These are phyloP conservation scores for Botryotinia convoluta DNA, from an alignment of 2,329 filamentous ascomycete genomes.

Conservation along the genomic window DNA sequence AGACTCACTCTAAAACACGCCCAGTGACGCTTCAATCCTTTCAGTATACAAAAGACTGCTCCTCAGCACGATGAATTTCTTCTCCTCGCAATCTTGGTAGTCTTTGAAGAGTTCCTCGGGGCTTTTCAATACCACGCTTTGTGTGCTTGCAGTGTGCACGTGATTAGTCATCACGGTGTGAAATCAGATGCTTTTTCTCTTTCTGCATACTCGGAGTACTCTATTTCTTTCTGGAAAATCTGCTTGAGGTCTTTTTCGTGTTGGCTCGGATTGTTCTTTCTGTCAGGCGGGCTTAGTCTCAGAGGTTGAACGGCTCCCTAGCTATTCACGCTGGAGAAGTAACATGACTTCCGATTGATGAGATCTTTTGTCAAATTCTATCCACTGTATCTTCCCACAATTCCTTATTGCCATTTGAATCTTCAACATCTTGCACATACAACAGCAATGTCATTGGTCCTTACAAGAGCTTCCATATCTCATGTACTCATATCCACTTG, in stretches of 20 bases:
- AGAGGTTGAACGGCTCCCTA: background rate
- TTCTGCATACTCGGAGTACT: background rate
- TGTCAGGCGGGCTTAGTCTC: background rate
- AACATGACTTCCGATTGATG: background rate
- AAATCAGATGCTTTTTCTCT: background rate
- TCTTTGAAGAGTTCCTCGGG: background rate
- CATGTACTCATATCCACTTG: background rate
- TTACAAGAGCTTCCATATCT: background rate
- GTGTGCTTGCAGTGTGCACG: background rate
- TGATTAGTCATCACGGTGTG: background rate
- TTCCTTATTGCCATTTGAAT: background rate
- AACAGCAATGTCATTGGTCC: background rate
- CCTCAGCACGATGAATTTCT: background rate
- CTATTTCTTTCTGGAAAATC: background rate
- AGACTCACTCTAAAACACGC: background rate
- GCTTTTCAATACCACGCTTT: background rate
- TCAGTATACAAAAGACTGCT: background rate
- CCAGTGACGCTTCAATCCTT: background rate
- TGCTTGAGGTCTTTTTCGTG: background rate
- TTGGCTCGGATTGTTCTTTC: background rate
- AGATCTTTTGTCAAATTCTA: background rate
- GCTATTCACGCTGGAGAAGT: background rate
- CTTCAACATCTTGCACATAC: background rate
- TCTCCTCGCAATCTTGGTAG: background rate
- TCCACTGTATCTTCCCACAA: background rate